phyloP scores from a whole-genome alignment of 2,329 filamentous ascomycete species.

The Cytospora chrysosperma region DNA sequence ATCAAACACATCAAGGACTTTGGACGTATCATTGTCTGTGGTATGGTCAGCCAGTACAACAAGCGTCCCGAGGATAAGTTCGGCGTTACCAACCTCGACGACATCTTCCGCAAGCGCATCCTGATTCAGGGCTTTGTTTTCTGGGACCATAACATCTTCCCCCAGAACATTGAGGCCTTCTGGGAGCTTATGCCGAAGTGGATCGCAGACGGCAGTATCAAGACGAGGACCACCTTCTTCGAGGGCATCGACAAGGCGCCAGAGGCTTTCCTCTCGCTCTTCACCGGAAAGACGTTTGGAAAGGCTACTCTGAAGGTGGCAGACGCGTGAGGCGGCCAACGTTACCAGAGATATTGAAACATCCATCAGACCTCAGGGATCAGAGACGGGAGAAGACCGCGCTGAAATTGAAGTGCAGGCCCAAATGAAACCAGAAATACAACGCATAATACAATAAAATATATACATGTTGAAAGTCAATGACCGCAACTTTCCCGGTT shows the following conservation, averaged over 20 bases:
- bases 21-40: conserved; percentile 62
- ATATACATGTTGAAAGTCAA: no score
- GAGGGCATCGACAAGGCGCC: conserved; percentile 66
- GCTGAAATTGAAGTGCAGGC: no score
- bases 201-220: conserved; percentile 66
- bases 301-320: conserved; percentile 61
- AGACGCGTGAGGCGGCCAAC: conserved; percentile 4
- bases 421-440: no score
- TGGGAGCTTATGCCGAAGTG: conserved; percentile 67
- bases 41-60: conserved; percentile 72
- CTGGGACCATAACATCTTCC: conserved; percentile 51
- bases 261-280: conserved; percentile 65
- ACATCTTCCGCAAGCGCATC: conserved; percentile 60
- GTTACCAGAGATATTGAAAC: no score
- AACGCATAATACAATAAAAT: no score
- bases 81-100: conserved; percentile 59
- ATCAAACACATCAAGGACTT: conserved; percentile 61
- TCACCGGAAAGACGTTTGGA: conserved; percentile 69
- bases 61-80: conserved; percentile 50
- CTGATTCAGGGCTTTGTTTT: conserved; percentile 69
- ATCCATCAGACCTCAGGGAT: no score
- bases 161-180: conserved; percentile 58
- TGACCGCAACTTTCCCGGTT: no score
- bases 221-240: conserved; percentile 58
- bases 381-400: no score